These are phyloP conservation scores for Guillardia theta DNA, from an alignment of 78 protist species.

Conservation along the genomic window DNA sequence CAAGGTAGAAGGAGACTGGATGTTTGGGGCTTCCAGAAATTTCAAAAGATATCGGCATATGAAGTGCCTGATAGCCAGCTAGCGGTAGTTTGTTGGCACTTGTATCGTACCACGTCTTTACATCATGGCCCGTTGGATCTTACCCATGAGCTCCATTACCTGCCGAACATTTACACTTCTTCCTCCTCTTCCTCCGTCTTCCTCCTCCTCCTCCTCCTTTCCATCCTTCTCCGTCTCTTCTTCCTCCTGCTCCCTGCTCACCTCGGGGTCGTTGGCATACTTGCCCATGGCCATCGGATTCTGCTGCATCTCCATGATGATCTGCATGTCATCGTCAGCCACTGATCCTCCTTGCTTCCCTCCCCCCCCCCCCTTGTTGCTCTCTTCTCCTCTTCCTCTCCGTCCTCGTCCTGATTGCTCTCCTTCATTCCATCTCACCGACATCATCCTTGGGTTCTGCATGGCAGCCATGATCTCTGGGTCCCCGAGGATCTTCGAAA, in stretches of 20 bases:
- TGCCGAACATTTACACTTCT: background rate
- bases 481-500: background rate
- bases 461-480: constrained; percentile 4
- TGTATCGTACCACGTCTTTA: no score
- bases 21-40: no score
- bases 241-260: background rate
- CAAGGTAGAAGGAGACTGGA: no score
- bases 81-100: no score
- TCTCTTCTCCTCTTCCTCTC: no score
- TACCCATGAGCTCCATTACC: background rate
- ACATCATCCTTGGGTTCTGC: background rate
- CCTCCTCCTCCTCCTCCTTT: background rate
- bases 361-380: no score
- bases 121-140: background rate
- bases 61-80: no score
- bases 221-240: background rate
- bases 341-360: no score
- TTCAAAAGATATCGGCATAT: no score
- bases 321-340: background rate
- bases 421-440: no score
- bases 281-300: background rate
- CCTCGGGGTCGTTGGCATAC: background rate
- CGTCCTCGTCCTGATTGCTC: no score
- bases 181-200: background rate
- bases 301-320: constrained; percentile 9